These are phyloP conservation scores for Penicillium ochrochloron DNA, from an alignment of 495 filamentous ascomycete genomes.

Conservation along the genomic window DNA sequence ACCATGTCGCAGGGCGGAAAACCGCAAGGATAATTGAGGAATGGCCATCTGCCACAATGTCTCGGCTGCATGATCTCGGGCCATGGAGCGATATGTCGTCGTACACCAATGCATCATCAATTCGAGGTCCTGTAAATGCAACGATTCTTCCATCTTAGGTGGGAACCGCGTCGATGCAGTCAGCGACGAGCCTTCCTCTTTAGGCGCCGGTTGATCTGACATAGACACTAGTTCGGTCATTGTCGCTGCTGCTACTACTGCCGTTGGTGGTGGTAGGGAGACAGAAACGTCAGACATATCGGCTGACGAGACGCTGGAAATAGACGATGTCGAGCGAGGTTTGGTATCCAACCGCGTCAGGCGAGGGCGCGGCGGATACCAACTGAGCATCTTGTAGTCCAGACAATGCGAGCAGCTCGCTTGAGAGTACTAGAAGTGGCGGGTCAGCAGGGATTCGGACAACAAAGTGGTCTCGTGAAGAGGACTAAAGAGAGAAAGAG, in stretches of 20 bases:
- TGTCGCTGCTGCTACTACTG: background rate
- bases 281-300: constrained; percentile 21
- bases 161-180: background rate
- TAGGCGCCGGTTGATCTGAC: background rate
- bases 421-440: constrained; percentile 7
- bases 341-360: constrained; percentile 33
- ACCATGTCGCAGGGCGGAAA: constrained; percentile 53
- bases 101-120: constrained; percentile 55
- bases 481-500: background rate
- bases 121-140: constrained; percentile 43
- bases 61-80: constrained; percentile 36
- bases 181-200: background rate
- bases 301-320: constrained; percentile 22
- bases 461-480: background rate
- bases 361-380: constrained; percentile 34
- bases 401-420: constrained; percentile 39
- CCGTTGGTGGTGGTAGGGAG: background rate
- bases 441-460: constrained; percentile 4
- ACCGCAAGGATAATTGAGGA: constrained; percentile 48
- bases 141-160: constrained; percentile 14
- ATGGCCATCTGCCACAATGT: constrained; percentile 51
- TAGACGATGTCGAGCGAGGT: constrained; percentile 22
- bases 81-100: constrained; percentile 47
- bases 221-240: constrained; percentile 14
- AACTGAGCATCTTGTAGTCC: constrained; percentile 41